Evolutionary conservation across 345 rosid species (phyloP).

Genomic region (Cardamine occulta): DNA sequence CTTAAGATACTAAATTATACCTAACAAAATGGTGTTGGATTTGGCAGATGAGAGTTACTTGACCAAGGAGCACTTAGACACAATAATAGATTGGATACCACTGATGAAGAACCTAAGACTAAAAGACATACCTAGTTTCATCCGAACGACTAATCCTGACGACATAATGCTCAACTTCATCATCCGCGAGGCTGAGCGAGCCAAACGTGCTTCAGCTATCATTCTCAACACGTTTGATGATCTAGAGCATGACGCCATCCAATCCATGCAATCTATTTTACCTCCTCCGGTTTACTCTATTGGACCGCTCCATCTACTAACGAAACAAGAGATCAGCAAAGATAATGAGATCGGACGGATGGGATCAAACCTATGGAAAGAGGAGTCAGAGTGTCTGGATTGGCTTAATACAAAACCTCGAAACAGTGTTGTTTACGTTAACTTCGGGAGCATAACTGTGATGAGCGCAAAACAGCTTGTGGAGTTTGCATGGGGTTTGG

Average conservation of each 20-base stretch:
- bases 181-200: slow-evolving; percentile 28
- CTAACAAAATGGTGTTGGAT: not conserved
- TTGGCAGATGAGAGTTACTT: slow-evolving; percentile 52
- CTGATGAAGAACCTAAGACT: slow-evolving; percentile 49
- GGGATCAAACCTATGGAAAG: slow-evolving; percentile 58
- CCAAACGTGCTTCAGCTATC: slow-evolving; percentile 49
- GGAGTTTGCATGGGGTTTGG: slow-evolving; percentile 71
- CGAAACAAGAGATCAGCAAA: slow-evolving; percentile 23
- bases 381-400: slow-evolving; percentile 48
- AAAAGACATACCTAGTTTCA: slow-evolving; percentile 52
- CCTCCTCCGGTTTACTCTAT: slow-evolving; percentile 51
- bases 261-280: slow-evolving; percentile 39
- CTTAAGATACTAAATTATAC: not conserved
- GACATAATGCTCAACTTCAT: slow-evolving; percentile 30
- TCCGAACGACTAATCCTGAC: slow-evolving; percentile 50
- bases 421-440: slow-evolving; percentile 59
- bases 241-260: slow-evolving; percentile 45
- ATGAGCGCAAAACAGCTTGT: slow-evolving; percentile 47
- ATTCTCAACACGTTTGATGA: slow-evolving; percentile 52
- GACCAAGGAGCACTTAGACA: slow-evolving; percentile 58
- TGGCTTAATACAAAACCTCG: slow-evolving; percentile 54
- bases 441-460: slow-evolving; percentile 62
- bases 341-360: slow-evolving; percentile 31
- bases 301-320: slow-evolving; percentile 51
- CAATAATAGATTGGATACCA: slow-evolving; percentile 53